Base-by-base conservation (phyloP, 352 stramenopile species). In the Globisporangium apiculatum region DNA sequence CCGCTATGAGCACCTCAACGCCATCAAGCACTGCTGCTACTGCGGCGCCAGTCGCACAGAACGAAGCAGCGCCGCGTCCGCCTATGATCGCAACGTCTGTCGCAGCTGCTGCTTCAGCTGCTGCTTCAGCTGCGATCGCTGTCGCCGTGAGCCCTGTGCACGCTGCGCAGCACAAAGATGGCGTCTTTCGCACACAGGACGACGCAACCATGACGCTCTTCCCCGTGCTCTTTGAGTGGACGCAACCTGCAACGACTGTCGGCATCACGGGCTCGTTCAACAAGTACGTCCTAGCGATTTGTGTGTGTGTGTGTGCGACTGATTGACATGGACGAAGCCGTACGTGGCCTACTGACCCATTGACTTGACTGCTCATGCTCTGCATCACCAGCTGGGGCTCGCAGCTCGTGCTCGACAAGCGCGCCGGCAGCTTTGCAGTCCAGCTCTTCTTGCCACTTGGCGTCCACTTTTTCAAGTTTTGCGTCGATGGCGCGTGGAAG, bases 261-360 rank as follows among this genome's bases (percentile, higher is more conserved):
- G 75, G 71, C 37, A 81, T 93, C 67, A 88, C 83, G 0, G 83
- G 83, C 48, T 85, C 75, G 37, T 93, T 93, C 60, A 93, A 91
- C 69, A 89, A 86, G 83, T 93, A 58, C 51, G 73, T 60, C 18
- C 36, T 31, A 7, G 46, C 46, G 24, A 35, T 7, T 31, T 24
- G 42, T 3, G 36, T 17, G 42, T 43, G 40, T 47, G 31, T 55
- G 47, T 24, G 10, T 58, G 54, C 2, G 36, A 11, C 37, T 48
- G 48, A 35, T 18, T 58, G 36, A 48, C 24, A 38, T 31, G 40
- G 43, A 12, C 35, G 53, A 42, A 5, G 41, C 40, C 14, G 11
- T 50, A 35, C 36, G 24, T 48, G 46, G 15, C 49, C 6, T 51
- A 12, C 41, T 45, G 41, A 45, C 41, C 9, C 41, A 12, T 18